phyloP scores from a whole-genome alignment of 805 yeast genomes.

The Kodamaea neixiangensis region DNA sequence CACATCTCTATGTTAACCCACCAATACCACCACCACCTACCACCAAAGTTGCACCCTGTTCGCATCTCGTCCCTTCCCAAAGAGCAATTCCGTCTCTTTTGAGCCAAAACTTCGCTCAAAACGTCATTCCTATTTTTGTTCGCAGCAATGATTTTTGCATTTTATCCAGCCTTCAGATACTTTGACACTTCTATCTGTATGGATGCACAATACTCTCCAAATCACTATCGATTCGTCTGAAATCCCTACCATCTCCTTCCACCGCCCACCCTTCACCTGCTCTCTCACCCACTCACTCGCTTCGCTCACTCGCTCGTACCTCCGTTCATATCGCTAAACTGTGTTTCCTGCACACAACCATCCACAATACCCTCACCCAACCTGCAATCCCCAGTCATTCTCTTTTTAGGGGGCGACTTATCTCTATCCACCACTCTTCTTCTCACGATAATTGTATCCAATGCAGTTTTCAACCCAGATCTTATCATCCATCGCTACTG shows the following conservation, averaged over 20 bases:
- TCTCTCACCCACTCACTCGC: too few relatives aligned
- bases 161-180: too few relatives aligned
- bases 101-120: neutral
- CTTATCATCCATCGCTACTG: conserved; percentile 46
- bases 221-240: too few relatives aligned
- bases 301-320: too few relatives aligned
- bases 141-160: neutral
- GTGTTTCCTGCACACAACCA: neutral
- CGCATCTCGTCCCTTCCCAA: neutral
- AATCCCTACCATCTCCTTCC: too few relatives aligned
- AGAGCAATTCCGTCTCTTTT: neutral
- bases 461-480: conserved; percentile 39
- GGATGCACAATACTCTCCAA: too few relatives aligned
- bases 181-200: neutral
- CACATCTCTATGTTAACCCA: too few relatives aligned
- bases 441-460: neutral
- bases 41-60: too few relatives aligned
- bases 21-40: too few relatives aligned
- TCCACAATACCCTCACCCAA: neutral
- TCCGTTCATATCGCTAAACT: too few relatives aligned
- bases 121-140: too few relatives aligned
- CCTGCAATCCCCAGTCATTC: conserved; percentile 6
- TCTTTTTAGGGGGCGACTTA: conserved; percentile 9
- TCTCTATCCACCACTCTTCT: conserved; percentile 6
- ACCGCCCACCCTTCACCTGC: too few relatives aligned